Percentiles rank a stretch among this genome's conserved stretches.
Evolutionary conservation across 768 basidiomycete genomes (phyloP).

Genomic region (Boletus sp.): DNA sequence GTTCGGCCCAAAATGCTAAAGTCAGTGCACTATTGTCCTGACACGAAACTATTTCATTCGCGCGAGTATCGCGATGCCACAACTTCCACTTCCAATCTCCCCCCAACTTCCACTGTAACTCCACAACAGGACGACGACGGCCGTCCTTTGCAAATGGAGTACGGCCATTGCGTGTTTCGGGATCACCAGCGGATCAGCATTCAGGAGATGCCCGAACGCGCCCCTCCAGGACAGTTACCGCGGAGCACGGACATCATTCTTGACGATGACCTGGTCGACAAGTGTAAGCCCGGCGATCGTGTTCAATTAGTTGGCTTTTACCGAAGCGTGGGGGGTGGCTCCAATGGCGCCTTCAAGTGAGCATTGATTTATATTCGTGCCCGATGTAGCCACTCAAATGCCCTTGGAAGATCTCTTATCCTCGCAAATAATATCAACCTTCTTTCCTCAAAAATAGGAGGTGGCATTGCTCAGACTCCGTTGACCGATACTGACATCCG

Average conservation of each 20-base stretch:
- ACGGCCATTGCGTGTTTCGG: constrained; percentile 84
- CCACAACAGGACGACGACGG: constrained; percentile 94
- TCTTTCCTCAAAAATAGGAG: constrained; percentile 91
- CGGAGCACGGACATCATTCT: constrained; percentile 94
- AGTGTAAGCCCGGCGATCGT: constrained; percentile 96
- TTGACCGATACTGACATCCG: constrained; percentile 94
- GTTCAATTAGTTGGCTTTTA: constrained; percentile 96
- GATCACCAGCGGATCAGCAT: constrained; percentile 98
- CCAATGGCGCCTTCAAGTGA: constrained; percentile 92
- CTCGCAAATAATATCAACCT: constrained; percentile 94
- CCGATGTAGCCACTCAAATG: constrained; percentile 9
- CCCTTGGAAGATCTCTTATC: constrained; percentile 70
- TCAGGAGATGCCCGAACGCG: constrained; percentile 99
- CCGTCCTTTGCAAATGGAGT: constrained; percentile 83
- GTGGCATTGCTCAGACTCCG: constrained; percentile 89
- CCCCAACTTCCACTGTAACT: constrained; percentile 81
- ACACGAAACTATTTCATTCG: constrained; percentile 77
- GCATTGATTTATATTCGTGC: constrained; percentile 20
- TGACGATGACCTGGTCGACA: constrained; percentile 96
- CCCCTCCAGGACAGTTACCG: constrained; percentile 94
- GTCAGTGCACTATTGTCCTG: constrained; percentile 94
- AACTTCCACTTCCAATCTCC: constrained; percentile 78
- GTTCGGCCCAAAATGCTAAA: constrained; percentile 98
- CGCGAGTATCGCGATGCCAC: constrained; percentile 93
- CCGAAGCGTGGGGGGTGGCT: constrained; percentile 89